phyloP scores from a whole-genome alignment of 2,329 filamentous ascomycete genomes.

The Cladosporium cucumerinum region DNA sequence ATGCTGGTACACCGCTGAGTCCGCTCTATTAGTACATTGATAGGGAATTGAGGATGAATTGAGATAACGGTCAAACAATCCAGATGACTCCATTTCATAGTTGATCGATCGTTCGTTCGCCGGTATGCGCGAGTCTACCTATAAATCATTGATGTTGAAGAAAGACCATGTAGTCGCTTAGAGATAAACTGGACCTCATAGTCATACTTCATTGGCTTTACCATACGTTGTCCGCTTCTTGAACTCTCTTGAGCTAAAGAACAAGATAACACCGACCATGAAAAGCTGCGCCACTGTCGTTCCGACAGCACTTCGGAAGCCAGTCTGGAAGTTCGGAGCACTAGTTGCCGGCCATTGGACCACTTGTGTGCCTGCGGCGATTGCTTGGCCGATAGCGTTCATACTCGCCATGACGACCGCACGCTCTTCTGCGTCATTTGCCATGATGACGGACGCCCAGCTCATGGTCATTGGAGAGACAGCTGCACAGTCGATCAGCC shows the following conservation, averaged over 20 bases:
- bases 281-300: conserved; percentile 34
- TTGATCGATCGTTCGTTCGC: not conserved
- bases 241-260: conserved; percentile 20
- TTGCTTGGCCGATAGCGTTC: conserved; percentile 45
- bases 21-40: not conserved
- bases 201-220: not conserved
- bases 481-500: not conserved
- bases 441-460: conserved; percentile 15
- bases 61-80: not conserved
- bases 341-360: conserved; percentile 39
- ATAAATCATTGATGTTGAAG: not conserved
- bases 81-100: not conserved
- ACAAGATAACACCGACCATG: not conserved
- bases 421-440: conserved; percentile 35
- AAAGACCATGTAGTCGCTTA: not conserved
- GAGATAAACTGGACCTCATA: not conserved
- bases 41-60: not conserved
- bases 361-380: conserved; percentile 41
- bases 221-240: not conserved
- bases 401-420: conserved; percentile 44
- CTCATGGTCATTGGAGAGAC: conserved; percentile 11
- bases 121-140: not conserved
- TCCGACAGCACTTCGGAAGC: conserved; percentile 30
- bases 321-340: conserved; percentile 35
- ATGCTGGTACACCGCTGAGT: not conserved